A percentile compares a stretch with the other conserved stretches of the same genome.
These are phyloP conservation scores for Arctium lappa DNA, from an alignment of 129 eudicot genomes.

Conservation along the genomic window DNA sequence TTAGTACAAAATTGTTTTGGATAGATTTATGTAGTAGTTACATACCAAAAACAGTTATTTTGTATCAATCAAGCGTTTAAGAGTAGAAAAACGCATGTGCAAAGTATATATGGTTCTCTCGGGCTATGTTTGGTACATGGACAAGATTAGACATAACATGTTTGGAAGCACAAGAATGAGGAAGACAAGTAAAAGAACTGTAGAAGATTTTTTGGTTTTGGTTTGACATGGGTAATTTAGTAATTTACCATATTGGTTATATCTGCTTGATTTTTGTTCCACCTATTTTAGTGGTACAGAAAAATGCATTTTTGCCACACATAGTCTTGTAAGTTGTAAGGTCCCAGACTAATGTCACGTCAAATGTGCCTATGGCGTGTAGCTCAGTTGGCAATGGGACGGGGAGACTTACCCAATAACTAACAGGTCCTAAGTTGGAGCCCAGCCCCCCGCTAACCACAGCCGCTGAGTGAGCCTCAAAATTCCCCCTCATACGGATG, in stretches of 20 bases:
- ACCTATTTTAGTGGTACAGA: neutral
- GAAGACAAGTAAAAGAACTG: neutral
- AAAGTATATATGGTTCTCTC: neutral
- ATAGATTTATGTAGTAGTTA: neutral
- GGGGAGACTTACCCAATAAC: too few species aligned
- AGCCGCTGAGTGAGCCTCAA: too few species aligned
- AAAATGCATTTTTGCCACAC: neutral
- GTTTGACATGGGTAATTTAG: neutral
- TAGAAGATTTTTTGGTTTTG: neutral
- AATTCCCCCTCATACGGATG: too few species aligned
- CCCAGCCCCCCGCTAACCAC: too few species aligned
- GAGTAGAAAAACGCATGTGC: neutral
- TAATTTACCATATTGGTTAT: neutral
- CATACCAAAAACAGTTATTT: neutral
- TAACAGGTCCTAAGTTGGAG: too few species aligned
- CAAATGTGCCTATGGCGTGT: too few species aligned
- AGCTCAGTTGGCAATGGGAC: too few species aligned
- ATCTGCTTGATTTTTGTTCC: neutral
- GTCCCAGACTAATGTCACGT: neutral
- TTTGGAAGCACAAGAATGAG: neutral
- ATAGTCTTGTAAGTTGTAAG: neutral
- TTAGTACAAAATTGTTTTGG: neutral
- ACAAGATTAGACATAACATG: neutral
- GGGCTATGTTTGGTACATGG: neutral
- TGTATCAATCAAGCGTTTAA: neutral